Conservation (phyloP, 2,329 filamentous ascomycete genomes). For the Sporothrix brunneoviolacea region DNA sequence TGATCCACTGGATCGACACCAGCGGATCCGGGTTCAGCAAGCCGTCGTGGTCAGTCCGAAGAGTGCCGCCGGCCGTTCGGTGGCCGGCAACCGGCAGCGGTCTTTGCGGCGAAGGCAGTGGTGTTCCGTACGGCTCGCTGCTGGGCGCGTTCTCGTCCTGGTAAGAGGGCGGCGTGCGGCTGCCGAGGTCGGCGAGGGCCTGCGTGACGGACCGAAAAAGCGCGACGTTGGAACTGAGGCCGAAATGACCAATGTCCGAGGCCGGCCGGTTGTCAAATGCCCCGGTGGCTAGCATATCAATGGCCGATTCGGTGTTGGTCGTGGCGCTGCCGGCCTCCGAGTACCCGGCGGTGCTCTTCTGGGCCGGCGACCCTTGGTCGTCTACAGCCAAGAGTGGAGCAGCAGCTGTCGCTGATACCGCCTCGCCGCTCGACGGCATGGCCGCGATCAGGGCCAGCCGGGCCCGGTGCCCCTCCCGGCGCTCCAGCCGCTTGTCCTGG, state of each 20-base stretch:
- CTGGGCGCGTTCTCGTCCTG: no score
- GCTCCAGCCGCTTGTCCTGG: neutral
- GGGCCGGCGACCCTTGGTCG: no score
- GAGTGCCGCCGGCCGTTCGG: no score
- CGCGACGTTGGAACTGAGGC: neutral
- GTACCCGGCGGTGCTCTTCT: no score
- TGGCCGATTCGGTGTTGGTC: neutral
- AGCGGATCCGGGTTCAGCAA: neutral
- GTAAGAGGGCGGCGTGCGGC: no score
- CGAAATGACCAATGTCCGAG: neutral
- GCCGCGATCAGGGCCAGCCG: neutral
- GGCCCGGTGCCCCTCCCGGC: neutral
- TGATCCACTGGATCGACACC: neutral
- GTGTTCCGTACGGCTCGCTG: no score
- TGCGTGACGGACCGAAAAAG: neutral
- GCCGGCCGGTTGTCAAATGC: neutral
- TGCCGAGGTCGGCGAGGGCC: neutral
- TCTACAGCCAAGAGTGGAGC: no score
- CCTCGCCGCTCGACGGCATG: neutral
- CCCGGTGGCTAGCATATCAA: neutral
- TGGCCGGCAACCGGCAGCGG: no score
- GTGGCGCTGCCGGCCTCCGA: no score
- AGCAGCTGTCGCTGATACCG: no score
- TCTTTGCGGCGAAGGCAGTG: no score
- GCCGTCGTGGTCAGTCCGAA: no score